A percentile compares a stretch with the other conserved stretches of the same genome.
phyloP scores from a whole-genome alignment of 805 yeast species.

The Starmerella asiatica region DNA sequence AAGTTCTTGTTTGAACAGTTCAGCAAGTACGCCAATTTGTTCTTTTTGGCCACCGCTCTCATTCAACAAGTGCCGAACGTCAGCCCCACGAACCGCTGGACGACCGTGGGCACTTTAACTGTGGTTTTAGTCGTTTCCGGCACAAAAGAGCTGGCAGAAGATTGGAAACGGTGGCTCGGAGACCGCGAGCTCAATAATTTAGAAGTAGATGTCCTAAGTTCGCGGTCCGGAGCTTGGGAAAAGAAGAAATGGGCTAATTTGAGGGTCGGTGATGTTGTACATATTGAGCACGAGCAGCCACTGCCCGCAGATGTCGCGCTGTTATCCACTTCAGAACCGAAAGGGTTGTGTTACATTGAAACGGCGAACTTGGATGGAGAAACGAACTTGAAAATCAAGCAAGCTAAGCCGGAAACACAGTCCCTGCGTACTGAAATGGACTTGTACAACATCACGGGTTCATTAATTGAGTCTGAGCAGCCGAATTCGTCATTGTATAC shows the following conservation, averaged over 20 bases:
- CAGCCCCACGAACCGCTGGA: slow-evolving; percentile 88
- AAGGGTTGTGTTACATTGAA: slow-evolving; percentile 92
- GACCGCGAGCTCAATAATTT: slow-evolving; percentile 84
- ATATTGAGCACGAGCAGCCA: slow-evolving; percentile 73
- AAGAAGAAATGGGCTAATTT: slow-evolving; percentile 72
- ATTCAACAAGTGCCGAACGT: slow-evolving; percentile 97
- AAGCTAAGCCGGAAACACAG: slow-evolving; percentile 67
- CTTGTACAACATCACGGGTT: slow-evolving; percentile 41
- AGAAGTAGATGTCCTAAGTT: slow-evolving; percentile 44
- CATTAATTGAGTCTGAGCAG: slow-evolving; percentile 58
- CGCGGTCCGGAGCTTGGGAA: slow-evolving; percentile 50
- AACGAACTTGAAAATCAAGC: slow-evolving; percentile 90
- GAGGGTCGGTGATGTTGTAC: slow-evolving; percentile 80
- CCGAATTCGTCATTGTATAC: slow-evolving; percentile 93
- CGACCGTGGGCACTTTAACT: slow-evolving; percentile 82
- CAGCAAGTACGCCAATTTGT: slow-evolving; percentile 89
- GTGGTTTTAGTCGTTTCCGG: slow-evolving; percentile 86
- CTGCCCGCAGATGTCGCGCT: slow-evolving; percentile 87
- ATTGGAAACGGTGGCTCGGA: slow-evolving; percentile 71
- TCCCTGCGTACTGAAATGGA: slow-evolving; percentile 53
- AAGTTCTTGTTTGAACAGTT: slow-evolving; percentile 93
- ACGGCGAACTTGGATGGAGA: slow-evolving; percentile 98
- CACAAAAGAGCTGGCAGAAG: slow-evolving; percentile 80
- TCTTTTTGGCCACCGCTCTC: slow-evolving; percentile 78
- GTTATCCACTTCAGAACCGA: slow-evolving; percentile 90